phyloP scores from a whole-genome alignment of 257 asterid species.

The Penstemon eatonii region DNA sequence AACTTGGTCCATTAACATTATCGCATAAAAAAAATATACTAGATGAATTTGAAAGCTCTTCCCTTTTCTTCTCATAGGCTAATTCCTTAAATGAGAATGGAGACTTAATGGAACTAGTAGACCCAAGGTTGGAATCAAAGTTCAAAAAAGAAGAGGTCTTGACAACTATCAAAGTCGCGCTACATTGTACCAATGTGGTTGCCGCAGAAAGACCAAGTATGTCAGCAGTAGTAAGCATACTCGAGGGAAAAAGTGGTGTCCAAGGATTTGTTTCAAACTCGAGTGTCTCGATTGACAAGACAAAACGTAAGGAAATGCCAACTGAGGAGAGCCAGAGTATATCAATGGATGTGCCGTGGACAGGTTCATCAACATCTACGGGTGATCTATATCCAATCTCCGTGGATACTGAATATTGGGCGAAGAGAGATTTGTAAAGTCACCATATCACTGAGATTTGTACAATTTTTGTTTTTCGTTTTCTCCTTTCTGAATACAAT shows the following conservation, averaged over 20 bases:
- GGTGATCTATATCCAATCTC: slow-evolving; percentile 51
- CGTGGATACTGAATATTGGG: slow-evolving; percentile 48
- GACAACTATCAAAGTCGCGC: slow-evolving; percentile 45
- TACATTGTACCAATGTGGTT: slow-evolving; percentile 47
- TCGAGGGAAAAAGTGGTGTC: slow-evolving; percentile 46
- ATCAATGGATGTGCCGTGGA: slow-evolving; percentile 50
- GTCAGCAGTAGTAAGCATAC: slow-evolving; percentile 64
- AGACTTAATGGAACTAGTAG: slow-evolving; percentile 50
- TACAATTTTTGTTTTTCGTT: no score
- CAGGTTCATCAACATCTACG: slow-evolving; percentile 39
- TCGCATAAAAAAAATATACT: background rate
- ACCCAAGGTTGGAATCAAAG: slow-evolving; percentile 45
- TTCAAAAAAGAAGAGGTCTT: slow-evolving; percentile 41
- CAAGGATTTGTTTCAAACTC: background rate
- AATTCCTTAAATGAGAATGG: slow-evolving; percentile 44
- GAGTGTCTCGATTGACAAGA: background rate
- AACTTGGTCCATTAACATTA: background rate
- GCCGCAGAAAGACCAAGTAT: slow-evolving; percentile 57
- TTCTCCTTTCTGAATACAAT: no score
- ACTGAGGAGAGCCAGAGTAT: slow-evolving; percentile 29
- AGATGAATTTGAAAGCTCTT: background rate
- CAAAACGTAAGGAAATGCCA: background rate
- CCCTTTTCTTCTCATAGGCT: slow-evolving; percentile 38
- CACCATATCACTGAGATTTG: background rate
- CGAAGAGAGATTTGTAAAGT: slow-evolving; percentile 35